These are phyloP conservation scores for Eucalyptus fibrosa DNA, from an alignment of 345 rosid species.

Conservation along the genomic window DNA sequence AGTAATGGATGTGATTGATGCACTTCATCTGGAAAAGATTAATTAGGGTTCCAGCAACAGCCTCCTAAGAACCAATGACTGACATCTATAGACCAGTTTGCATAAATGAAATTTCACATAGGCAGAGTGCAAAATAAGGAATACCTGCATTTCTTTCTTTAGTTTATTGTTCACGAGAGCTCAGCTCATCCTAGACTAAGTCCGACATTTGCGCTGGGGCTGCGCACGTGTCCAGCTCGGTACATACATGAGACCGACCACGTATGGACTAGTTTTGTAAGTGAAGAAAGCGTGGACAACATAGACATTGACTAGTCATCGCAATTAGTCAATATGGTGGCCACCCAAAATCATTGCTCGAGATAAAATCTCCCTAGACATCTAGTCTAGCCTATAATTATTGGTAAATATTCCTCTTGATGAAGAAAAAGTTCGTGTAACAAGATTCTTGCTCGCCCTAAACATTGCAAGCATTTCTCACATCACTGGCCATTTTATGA, in stretches of 20 bases:
- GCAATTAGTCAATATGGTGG: background rate
- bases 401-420: background rate
- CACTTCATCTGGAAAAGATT: background rate
- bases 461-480: background rate
- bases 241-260: background rate
- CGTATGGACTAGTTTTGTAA: background rate
- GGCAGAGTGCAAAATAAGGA: background rate
- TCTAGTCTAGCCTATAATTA: background rate
- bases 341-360: background rate
- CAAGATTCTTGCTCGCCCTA: background rate
- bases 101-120: background rate
- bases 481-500: background rate
- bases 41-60: background rate
- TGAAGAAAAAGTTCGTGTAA: background rate
- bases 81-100: background rate
- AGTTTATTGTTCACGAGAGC: background rate
- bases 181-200: background rate
- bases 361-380: background rate
- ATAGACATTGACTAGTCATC: background rate
- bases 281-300: background rate
- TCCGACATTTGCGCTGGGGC: background rate
- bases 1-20: background rate
- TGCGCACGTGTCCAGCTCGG: constrained; percentile 59
- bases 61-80: background rate
- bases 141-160: background rate